These are phyloP conservation scores for Pseudoperonospora humuli DNA, from an alignment of 352 stramenopile species.

Conservation along the genomic window DNA sequence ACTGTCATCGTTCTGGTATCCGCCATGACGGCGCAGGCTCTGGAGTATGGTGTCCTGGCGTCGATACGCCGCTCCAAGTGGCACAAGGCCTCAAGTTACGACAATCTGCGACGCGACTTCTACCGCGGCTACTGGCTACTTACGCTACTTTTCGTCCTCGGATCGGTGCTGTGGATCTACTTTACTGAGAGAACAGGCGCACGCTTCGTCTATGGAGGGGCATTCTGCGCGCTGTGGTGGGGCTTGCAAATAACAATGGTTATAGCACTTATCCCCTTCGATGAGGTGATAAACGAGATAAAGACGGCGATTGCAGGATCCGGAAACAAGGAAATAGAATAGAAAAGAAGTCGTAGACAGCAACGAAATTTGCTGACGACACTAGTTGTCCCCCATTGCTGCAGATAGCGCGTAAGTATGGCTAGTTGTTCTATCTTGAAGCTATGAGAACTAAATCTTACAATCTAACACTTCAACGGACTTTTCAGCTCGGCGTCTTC, in stretches of 20 bases:
- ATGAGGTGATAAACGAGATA: slow-evolving; percentile 33
- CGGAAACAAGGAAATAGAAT: neutral
- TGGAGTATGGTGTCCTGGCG: slow-evolving; percentile 50
- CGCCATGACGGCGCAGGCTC: slow-evolving; percentile 58
- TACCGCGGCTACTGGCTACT: slow-evolving; percentile 65
- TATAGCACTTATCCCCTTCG: slow-evolving; percentile 50
- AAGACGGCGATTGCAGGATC: slow-evolving; percentile 11
- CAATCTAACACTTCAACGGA: neutral
- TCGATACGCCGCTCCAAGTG: slow-evolving; percentile 47
- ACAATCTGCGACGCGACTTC: slow-evolving; percentile 36
- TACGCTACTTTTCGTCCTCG: slow-evolving; percentile 32
- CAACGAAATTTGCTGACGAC: neutral
- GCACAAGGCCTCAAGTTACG: slow-evolving; percentile 27
- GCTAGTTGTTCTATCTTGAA: too few relatives aligned
- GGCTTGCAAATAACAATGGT: slow-evolving; percentile 45
- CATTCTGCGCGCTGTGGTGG: slow-evolving; percentile 48
- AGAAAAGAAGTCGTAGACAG: neutral
- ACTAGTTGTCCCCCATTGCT: neutral
- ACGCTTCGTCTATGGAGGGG: slow-evolving; percentile 39
- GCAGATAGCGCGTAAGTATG: neutral
- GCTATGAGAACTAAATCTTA: too few relatives aligned
- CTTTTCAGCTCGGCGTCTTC: slow-evolving; percentile 8
- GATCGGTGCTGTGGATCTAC: slow-evolving; percentile 48
- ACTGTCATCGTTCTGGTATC: slow-evolving; percentile 30
- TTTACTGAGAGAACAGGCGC: slow-evolving; percentile 41